Base-by-base conservation (phyloP, 257 asterid species). In the Paulownia fortunei region DNA sequence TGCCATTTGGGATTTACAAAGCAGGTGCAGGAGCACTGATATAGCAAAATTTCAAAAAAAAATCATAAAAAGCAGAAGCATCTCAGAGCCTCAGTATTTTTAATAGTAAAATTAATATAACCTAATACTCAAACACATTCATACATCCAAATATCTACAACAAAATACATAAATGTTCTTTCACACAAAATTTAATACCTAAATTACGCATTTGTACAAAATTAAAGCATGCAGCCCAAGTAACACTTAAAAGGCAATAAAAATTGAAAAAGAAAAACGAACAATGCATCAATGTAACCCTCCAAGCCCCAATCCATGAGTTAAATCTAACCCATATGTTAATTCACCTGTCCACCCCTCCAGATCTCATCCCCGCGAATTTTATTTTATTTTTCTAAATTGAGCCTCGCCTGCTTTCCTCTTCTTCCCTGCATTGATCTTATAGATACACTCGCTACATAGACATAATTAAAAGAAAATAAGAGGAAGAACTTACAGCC, bases 401-500 rank as follows among this genome's bases (percentile, higher is more conserved):
- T 39, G 1, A 39, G 46, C 46, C 46, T 39, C 54, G 46, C 46
- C 46, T n/a, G 26, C 7, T 8, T 24, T 12, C 19, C 55, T 47
- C 6, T 47, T 47, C n/a, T 13, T 62, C 46, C 46, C 44, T 13
- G 11, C 13, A 18, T 32, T 62, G 24, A 62, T 4, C 37, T 12
- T 6, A 30, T 34, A 32, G 26, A 32, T 27, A n/a, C 13, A 30
- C 69, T 16, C 70, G n/a, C 51, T 16, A 7, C 8, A 6, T 30
- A n/a, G 13, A 62, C 41, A n/a, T 16, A 32, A 63, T 5, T n/a
- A 34, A 15, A 46, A n/a, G 12, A 34, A 64, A 64, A 3, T n/a
- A 64, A 36, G 21, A 37, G 51, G 52, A 64, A 63, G 47, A 63
- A 63, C 70, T 63, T 63, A 63, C 70, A 63, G 70, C 70, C 70